These are phyloP conservation scores for Phialophora macrospora DNA, from an alignment of 2,329 filamentous ascomycete species.

Conservation along the genomic window DNA sequence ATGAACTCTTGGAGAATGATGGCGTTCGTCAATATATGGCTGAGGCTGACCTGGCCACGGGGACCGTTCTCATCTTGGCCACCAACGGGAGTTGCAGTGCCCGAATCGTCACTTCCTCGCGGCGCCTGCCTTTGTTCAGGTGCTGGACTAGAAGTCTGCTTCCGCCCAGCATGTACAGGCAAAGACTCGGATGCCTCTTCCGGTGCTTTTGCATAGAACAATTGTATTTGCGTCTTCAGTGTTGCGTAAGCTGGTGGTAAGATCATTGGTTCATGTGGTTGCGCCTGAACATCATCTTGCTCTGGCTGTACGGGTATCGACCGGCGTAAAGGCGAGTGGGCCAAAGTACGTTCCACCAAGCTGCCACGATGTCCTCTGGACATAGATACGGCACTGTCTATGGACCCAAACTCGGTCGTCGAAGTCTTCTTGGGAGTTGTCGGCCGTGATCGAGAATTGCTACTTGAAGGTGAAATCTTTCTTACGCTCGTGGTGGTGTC, in stretches of 20 bases:
- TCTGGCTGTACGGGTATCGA: slow-evolving; percentile 17
- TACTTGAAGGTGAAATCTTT: slow-evolving; percentile 17
- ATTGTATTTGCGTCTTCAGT: slow-evolving; percentile 30
- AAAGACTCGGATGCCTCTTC: slow-evolving; percentile 31
- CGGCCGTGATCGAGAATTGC: slow-evolving; percentile 22
- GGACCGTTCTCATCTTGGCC: slow-evolving; percentile 17
- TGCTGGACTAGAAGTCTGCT: slow-evolving; percentile 21
- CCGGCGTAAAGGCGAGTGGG: slow-evolving; percentile 23
- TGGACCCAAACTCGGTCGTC: slow-evolving; percentile 29
- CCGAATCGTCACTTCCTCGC: slow-evolving; percentile 27
- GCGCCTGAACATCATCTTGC: slow-evolving; percentile 6
- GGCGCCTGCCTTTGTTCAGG: slow-evolving; percentile 1
- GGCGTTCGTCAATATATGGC: slow-evolving; percentile 78
- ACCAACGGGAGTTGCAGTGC: slow-evolving; percentile 29
- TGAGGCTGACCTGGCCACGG: slow-evolving; percentile 66
- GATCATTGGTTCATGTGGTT: slow-evolving; percentile 6
- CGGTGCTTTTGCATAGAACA: slow-evolving; percentile 22
- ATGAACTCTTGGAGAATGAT: slow-evolving; percentile 80
- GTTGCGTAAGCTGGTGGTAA: slow-evolving; percentile 15
- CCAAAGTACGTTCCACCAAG: slow-evolving; percentile 23
- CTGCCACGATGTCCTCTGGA: slow-evolving; percentile 13
- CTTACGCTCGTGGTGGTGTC: not conserved
- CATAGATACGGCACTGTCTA: slow-evolving; percentile 28
- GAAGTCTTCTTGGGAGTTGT: slow-evolving; percentile 26
- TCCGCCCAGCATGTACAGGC: slow-evolving; percentile 28